Evolutionary conservation across 768 basidiomycete species (phyloP).

Genomic region (Phaffia australis): DNA sequence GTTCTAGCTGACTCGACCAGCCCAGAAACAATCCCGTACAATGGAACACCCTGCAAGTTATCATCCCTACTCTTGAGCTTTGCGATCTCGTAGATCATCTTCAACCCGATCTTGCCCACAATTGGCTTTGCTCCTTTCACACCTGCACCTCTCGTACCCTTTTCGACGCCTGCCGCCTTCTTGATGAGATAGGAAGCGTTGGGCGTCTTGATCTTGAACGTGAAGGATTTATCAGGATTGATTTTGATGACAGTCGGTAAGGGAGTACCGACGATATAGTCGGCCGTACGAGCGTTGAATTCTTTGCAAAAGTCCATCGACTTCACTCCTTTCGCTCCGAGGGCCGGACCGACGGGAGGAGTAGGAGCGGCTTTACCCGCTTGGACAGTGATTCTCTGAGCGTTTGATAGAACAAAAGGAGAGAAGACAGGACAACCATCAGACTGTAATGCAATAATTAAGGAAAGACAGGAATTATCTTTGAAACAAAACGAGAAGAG

Average conservation of each 20-base stretch:
- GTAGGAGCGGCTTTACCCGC: conserved; percentile 94
- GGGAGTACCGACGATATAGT: conserved; percentile 72
- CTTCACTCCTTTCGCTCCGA: conserved; percentile 96
- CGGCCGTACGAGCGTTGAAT: conserved; percentile 93
- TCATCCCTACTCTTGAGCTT: conserved; percentile 90
- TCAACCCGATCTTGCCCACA: conserved; percentile 72
- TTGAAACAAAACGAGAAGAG: too few relatives aligned
- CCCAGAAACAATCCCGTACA: conserved; percentile 79
- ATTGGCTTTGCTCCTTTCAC: conserved; percentile 45
- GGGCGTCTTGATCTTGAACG: conserved; percentile 74
- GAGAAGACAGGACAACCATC: background rate
- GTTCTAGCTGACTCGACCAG: conserved; percentile 80
- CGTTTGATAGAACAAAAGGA: background rate
- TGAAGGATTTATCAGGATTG: conserved; percentile 88
- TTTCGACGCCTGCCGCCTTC: conserved; percentile 77
- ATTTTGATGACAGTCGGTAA: conserved; percentile 86
- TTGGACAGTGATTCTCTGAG: conserved; percentile 56
- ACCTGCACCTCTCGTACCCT: conserved; percentile 71
- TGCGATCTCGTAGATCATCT: conserved; percentile 97
- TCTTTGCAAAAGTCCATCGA: conserved; percentile 99
- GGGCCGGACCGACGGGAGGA: conserved; percentile 90
- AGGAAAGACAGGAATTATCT: too few relatives aligned
- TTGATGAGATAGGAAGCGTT: conserved; percentile 83
- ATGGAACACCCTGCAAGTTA: conserved; percentile 70
- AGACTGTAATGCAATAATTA: too few relatives aligned